Percentiles rank a stretch among this genome's conserved stretches.
Evolutionary conservation across 164 flowering plant genomes (phyloP).

Genomic region (Berberis vulgaris): DNA sequence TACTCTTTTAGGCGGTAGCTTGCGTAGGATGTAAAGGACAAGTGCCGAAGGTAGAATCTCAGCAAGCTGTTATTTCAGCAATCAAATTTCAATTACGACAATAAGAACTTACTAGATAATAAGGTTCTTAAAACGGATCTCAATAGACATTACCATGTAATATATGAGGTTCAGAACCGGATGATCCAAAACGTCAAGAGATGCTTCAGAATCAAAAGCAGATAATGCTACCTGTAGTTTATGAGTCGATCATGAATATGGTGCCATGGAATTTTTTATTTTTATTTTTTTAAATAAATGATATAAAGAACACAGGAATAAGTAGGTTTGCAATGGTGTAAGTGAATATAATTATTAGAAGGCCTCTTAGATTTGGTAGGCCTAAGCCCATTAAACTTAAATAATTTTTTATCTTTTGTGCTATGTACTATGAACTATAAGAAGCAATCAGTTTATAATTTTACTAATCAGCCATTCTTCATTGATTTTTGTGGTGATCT

Average conservation of each 20-base stretch:
- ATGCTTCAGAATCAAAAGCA: conserved; percentile 76
- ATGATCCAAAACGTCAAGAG: conserved; percentile 80
- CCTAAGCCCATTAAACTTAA: too few species aligned
- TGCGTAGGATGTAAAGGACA: conserved; percentile 83
- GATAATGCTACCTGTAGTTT: conserved; percentile 58
- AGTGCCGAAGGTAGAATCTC: conserved; percentile 93
- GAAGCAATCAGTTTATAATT: neutral
- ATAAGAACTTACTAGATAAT: too few species aligned
- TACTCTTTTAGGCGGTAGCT: conserved; percentile 83
- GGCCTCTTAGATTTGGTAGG: too few species aligned
- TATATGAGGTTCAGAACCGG: conserved; percentile 73
- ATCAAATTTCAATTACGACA: neutral
- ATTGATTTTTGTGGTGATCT: too few species aligned
- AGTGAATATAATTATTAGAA: too few species aligned
- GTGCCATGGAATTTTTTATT: neutral
- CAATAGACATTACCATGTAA: conserved; percentile 51
- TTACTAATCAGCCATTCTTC: too few species aligned
- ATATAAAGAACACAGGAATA: too few species aligned
- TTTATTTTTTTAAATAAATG: too few species aligned
- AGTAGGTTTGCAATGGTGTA: too few species aligned
- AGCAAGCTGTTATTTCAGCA: conserved; percentile 40
- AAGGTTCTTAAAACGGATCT: neutral
- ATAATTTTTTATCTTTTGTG: neutral
- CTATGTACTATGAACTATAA: neutral
- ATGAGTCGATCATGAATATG: neutral